Base-by-base conservation (phyloP, 768 basidiomycete genomes). In the Suillus subaureus region DNA sequence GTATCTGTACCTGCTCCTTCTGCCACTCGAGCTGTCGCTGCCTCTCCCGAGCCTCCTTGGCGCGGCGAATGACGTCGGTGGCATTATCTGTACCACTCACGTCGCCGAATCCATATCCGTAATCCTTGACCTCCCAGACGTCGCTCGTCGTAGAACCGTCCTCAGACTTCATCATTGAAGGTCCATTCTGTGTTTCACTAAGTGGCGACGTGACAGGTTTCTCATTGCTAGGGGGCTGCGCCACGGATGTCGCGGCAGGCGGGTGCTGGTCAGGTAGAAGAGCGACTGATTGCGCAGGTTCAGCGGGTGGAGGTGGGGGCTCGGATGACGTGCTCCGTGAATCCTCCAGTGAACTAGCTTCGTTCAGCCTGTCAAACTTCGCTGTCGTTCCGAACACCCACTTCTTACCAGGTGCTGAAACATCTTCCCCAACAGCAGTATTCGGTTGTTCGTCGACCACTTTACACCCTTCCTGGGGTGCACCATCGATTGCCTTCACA, bases 21-120 rank as follows among this genome's bases (percentile, higher is more conserved):
- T 69, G 70, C 33, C 61, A 63, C 21, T 75, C 71, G 16, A 65
- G 62, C 5, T 23, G 37, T 6, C 70, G 69, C 33, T 66, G 69
- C 58, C 56, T 67, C 70, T 72, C 75, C 61, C 70, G 75, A 51
- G 73, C 74, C 62, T 71, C 73, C 65, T 68, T 77, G 70, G 70
- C 76, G 73, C 63, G 70, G 28, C 75, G 77, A 6, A 69, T 64
- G 11, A 75, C 65, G 1, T 73, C 67, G 1, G 75, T 69, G 2
- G 77, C 75, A 35, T 80, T 78, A 4, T 79, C 79, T 4, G 68
- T 68, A 5, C 79, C 81, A 66, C 80, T 79, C 12, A 75, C 73
- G 15, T 79, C 75, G 1, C 89, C 89, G 67, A 90, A 90, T 6
- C 89, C 88, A 70, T 78, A 90, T 11, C 89, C 89, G 63, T 81